Conservation (phyloP, 2,329 filamentous ascomycete species). For the Albifimbria verrucaria region DNA sequence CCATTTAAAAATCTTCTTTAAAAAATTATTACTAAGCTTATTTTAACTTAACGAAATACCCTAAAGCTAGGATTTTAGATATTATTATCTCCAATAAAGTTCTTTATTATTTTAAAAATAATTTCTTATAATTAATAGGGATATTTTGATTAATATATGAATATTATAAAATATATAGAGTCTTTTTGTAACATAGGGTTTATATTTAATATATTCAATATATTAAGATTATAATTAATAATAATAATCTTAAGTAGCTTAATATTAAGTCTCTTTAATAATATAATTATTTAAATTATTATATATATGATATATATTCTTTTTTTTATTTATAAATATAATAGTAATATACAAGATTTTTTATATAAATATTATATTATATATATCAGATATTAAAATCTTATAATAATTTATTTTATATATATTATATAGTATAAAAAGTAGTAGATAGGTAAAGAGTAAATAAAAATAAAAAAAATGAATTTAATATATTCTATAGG, state of each 20-base stretch:
- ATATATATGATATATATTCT: not conserved
- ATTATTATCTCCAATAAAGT: slow-evolving; percentile 1
- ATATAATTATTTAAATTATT: not conserved
- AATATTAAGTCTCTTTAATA: not conserved
- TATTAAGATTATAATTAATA: not conserved
- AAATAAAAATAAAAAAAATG: no score
- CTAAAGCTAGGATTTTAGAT: slow-evolving; percentile 2
- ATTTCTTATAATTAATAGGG: not conserved
- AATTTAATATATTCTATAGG: no score
- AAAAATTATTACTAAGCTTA: not conserved
- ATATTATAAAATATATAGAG: not conserved
- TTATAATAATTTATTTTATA: not conserved
- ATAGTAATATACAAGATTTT: not conserved
- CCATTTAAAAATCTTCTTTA: not conserved
- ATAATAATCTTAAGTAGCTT: not conserved
- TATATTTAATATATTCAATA: not conserved
- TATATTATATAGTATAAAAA: no score
- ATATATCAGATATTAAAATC: not conserved
- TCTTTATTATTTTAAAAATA: slow-evolving; percentile 3
- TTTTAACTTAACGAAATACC: not conserved
- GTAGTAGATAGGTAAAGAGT: no score
- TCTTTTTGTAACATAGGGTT: not conserved
- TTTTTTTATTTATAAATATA: not conserved
- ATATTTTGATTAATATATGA: slow-evolving; percentile 1
- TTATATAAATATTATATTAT: not conserved